Percentiles rank a stretch among this genome's conserved stretches.
Evolutionary conservation across 129 eudicot species (phyloP).

Genomic region (Deinandra increscens): DNA sequence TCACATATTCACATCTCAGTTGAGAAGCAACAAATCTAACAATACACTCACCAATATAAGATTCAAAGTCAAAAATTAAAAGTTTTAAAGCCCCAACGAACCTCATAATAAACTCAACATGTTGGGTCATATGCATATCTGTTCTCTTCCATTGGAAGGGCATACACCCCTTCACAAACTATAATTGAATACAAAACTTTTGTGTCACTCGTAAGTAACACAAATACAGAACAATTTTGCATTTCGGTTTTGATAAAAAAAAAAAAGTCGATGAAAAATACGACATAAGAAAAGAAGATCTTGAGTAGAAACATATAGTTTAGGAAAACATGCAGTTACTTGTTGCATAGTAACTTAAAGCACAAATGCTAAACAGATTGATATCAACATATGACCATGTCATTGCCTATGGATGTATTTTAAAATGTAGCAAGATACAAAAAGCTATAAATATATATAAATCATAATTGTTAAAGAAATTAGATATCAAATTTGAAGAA

Average conservation of each 20-base stretch:
- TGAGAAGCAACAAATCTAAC: neutral
- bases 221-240: neutral
- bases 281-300: neutral
- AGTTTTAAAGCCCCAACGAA: neutral
- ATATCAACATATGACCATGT: neutral
- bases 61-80: neutral
- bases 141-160: neutral
- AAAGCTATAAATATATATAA: neutral
- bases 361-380: neutral
- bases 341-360: neutral
- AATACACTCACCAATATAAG: neutral
- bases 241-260: neutral
- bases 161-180: neutral
- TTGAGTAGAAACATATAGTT: neutral
- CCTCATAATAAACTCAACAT: slow-evolving; percentile 3
- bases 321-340: neutral
- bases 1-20: neutral
- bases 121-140: neutral
- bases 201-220: neutral
- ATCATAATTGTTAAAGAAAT: slow-evolving; percentile 1
- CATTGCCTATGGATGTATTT: neutral
- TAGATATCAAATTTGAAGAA: neutral
- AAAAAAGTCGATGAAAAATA: slow-evolving; percentile 6
- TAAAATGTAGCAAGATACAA: neutral
- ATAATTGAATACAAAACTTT: slow-evolving; percentile 7